phyloP scores from a whole-genome alignment of 352 stramenopile genomes.

The Pythium apleroticum region DNA sequence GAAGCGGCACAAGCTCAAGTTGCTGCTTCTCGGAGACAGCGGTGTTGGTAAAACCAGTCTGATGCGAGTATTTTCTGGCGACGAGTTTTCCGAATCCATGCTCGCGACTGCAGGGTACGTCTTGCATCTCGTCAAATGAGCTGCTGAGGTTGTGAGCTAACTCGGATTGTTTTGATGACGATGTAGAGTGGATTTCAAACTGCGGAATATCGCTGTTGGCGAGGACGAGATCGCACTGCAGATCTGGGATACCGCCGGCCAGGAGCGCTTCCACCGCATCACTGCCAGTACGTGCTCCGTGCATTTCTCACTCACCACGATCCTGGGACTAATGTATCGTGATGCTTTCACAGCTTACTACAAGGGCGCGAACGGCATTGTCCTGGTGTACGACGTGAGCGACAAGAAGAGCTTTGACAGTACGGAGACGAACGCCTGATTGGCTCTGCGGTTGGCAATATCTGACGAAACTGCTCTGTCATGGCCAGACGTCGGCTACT shows the following conservation, averaged over 20 bases:
- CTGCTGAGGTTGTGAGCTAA: not conserved
- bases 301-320: conserved; percentile 5
- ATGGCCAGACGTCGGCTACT: conserved; percentile 91
- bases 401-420: conserved; percentile 92
- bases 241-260: conserved; percentile 94
- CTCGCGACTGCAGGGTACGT: conserved; percentile 88
- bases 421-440: conserved; percentile 35
- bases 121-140: not conserved
- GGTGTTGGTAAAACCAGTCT: conserved; percentile 92
- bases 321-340: not conserved
- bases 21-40: conserved; percentile 90
- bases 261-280: conserved; percentile 94
- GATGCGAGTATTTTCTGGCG: conserved; percentile 92
- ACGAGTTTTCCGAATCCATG: conserved; percentile 91
- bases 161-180: conserved; percentile 4
- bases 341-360: conserved; percentile 84
- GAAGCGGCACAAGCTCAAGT: conserved; percentile 88
- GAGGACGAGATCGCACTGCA: conserved; percentile 90
- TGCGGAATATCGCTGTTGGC: conserved; percentile 80
- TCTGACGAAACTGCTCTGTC: not conserved
- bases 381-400: conserved; percentile 93
- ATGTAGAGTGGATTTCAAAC: conserved; percentile 91
- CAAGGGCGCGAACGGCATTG: conserved; percentile 92
- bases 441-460: not conserved
- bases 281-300: conserved; percentile 75